Conservation (phyloP, 164 flowering plant genomes). For the Tetrastigma voinierianum region DNA sequence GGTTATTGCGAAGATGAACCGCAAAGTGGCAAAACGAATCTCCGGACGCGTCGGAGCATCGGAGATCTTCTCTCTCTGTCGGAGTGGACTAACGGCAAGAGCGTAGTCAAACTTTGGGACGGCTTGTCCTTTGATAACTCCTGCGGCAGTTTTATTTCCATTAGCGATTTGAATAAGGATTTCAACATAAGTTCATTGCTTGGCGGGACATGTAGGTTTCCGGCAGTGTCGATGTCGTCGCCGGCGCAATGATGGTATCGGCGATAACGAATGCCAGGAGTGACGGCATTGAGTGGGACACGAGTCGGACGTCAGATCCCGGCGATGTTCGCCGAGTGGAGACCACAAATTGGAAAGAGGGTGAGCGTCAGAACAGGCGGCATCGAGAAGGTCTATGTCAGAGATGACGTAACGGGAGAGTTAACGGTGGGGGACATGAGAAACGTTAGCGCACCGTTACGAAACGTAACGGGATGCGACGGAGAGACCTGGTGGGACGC, state of each 20-base stretch:
- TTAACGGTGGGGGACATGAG: conserved; percentile 44
- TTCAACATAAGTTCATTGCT: conserved; percentile 18
- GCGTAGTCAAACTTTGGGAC: conserved; percentile 84
- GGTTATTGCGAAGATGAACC: conserved; percentile 10
- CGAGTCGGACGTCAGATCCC: conserved; percentile 36
- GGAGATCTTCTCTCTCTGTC: conserved; percentile 41
- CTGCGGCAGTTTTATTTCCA: conserved; percentile 21
- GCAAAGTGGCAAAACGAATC: conserved; percentile 26
- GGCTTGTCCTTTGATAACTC: conserved; percentile 25
- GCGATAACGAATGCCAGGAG: conserved; percentile 26
- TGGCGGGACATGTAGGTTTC: conserved; percentile 12
- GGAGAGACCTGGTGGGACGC: conserved; percentile 63
- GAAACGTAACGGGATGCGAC: conserved; percentile 31
- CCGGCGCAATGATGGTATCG: conserved; percentile 38
- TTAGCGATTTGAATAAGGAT: conserved; percentile 34
- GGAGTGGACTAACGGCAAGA: conserved; percentile 44
- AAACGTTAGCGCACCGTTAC: conserved; percentile 32
- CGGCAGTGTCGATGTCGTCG: conserved; percentile 23
- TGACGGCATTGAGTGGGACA: conserved; percentile 49
- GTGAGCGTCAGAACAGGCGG: conserved; percentile 25
- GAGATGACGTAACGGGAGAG: conserved; percentile 26
- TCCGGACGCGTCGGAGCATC: conserved; percentile 26
- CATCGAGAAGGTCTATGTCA: conserved; percentile 26
- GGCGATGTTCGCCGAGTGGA: conserved; percentile 53
- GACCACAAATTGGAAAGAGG: conserved; percentile 18